A percentile compares a stretch with the other conserved stretches of the same genome.
Evolutionary conservation across 2,329 filamentous ascomycete species (phyloP).

Genomic region (Aureobasidium uvarum): DNA sequence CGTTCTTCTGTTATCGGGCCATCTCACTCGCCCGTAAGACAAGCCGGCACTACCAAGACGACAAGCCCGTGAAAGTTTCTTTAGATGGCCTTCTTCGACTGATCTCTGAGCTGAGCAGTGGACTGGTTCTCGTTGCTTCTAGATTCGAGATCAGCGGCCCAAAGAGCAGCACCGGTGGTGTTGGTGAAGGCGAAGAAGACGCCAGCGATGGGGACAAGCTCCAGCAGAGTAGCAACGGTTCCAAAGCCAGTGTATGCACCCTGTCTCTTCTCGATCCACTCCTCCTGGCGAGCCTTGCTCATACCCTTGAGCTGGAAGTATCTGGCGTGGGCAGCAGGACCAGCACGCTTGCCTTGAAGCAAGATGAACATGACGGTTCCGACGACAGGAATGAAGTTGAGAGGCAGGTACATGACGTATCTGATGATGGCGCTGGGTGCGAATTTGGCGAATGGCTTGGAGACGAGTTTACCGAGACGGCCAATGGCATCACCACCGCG

Average conservation of each 20-base stretch:
- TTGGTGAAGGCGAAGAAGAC: conserved; percentile 90
- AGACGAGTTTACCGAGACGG: conserved; percentile 57
- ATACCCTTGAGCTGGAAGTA: conserved; percentile 93
- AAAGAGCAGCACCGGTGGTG: conserved; percentile 87
- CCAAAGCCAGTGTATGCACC: conserved; percentile 75
- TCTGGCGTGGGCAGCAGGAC: conserved; percentile 57
- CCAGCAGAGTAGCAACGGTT: conserved; percentile 75
- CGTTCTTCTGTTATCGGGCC: conserved; percentile 5
- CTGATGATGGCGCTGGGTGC: conserved; percentile 63
- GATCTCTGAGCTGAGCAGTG: conserved; percentile 38
- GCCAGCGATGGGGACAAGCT: conserved; percentile 78
- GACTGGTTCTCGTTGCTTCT: conserved; percentile 30
- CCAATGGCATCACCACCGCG: conserved; percentile 52
- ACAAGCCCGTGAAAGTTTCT: neutral
- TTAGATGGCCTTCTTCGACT: conserved; percentile 31
- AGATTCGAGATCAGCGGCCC: conserved; percentile 65
- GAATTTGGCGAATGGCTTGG: conserved; percentile 55
- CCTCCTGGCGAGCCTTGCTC: conserved; percentile 61
- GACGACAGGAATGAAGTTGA: conserved; percentile 90
- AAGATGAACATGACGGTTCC: conserved; percentile 79
- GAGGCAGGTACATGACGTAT: conserved; percentile 80
- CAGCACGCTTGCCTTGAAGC: conserved; percentile 60
- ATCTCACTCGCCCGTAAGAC: neutral
- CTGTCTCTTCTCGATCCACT: conserved; percentile 67
- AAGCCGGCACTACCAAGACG: neutral